Conservation (phyloP, 805 yeast species). For the Myxozyma neotropica region DNA sequence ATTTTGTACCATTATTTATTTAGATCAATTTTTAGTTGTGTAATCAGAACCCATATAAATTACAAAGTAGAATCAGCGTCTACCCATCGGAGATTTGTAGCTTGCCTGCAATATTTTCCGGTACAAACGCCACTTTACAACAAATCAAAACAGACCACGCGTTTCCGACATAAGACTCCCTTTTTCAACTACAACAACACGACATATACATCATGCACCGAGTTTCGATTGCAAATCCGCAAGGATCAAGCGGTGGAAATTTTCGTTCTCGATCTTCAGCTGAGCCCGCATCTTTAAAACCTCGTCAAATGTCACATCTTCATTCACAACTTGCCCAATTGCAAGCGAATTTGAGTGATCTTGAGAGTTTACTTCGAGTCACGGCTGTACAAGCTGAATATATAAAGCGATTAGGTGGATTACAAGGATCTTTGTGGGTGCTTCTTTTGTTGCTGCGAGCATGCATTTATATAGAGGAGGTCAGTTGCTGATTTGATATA, state of each 20-base stretch:
- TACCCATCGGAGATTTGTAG: no score
- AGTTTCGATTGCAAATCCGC: background rate
- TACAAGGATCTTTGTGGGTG: conserved; percentile 58
- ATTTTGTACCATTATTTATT: no score
- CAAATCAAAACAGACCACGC: no score
- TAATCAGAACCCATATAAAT: no score
- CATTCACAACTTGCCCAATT: conserved; percentile 57
- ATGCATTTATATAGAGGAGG: background rate
- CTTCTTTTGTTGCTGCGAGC: background rate
- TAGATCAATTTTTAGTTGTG: no score
- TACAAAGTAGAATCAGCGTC: no score
- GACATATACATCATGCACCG: conserved; percentile 7
- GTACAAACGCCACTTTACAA: no score
- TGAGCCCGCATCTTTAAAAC: conserved; percentile 32
- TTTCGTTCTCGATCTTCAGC: conserved; percentile 20
- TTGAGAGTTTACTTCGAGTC: conserved; percentile 54
- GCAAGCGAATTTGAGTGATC: conserved; percentile 58
- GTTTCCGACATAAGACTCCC: no score
- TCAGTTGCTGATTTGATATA: background rate
- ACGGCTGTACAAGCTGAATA: conserved; percentile 57
- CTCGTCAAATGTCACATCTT: conserved; percentile 54
- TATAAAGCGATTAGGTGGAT: conserved; percentile 56
- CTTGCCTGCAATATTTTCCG: no score
- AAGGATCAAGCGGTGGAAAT: background rate
- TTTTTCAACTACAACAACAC: background rate